A percentile compares a stretch with the other conserved stretches of the same genome.
Conservation (phyloP, 2,329 filamentous ascomycete genomes). For the Epichloe coenophiala region DNA sequence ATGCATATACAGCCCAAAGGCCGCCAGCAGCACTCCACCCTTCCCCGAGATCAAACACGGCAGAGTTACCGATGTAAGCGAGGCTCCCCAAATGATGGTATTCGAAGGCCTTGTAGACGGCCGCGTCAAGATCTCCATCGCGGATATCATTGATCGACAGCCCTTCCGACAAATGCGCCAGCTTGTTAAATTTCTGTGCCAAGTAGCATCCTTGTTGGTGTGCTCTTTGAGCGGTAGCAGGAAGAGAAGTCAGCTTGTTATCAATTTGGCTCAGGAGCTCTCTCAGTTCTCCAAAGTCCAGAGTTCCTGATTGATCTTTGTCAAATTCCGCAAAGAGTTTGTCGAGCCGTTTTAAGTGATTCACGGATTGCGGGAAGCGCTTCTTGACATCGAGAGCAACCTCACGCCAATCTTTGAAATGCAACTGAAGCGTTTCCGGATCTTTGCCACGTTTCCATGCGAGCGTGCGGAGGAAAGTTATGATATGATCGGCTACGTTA, state of each 20-base stretch:
- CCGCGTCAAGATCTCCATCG: slow-evolving; percentile 83
- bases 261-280: slow-evolving; percentile 89
- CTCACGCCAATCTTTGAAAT: slow-evolving; percentile 75
- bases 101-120: slow-evolving; percentile 87
- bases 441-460: slow-evolving; percentile 89
- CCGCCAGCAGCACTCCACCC: slow-evolving; percentile 72
- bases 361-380: slow-evolving; percentile 80
- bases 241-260: slow-evolving; percentile 82
- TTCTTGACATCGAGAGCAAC: slow-evolving; percentile 74
- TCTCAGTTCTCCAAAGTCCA: slow-evolving; percentile 84
- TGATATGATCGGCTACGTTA: slow-evolving; percentile 83
- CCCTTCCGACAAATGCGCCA: slow-evolving; percentile 64
- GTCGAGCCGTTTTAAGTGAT: slow-evolving; percentile 79
- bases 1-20: slow-evolving; percentile 85
- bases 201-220: slow-evolving; percentile 94
- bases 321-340: slow-evolving; percentile 87
- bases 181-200: slow-evolving; percentile 84
- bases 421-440: slow-evolving; percentile 74
- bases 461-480: slow-evolving; percentile 76
- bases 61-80: slow-evolving; percentile 92
- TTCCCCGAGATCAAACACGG: slow-evolving; percentile 77
- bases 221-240: slow-evolving; percentile 88
- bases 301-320: slow-evolving; percentile 79
- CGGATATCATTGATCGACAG: slow-evolving; percentile 66
- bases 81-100: slow-evolving; percentile 85